Evolutionary conservation across 345 rosid genomes (phyloP), one percentile per base, ranked within the genome.

Genomic region (Corymbia maculata): DNA sequence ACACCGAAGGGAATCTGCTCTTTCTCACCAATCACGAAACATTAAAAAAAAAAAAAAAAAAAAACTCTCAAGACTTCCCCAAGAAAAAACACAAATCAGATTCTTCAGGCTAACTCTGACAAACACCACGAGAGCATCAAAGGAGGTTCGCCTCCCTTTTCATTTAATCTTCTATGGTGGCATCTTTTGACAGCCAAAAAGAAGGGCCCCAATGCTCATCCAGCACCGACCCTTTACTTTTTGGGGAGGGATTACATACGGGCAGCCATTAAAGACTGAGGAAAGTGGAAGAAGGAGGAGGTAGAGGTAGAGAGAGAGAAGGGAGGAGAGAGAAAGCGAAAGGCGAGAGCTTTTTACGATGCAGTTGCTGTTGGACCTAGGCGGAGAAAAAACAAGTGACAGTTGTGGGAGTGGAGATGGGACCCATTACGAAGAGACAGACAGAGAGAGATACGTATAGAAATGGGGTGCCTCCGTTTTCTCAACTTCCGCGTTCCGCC

Each of bases 211-310:
- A 88, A 90, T 88, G 89, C 86, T 61, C 51, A 91, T 89, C 91
- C 79, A 52, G 88, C 96, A 91, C 95, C 94, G 93, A 94, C 95
- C 96, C 94, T 89, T 51, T 88, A 91, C 88, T 91, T 89, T 32
- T 22, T 80, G 32, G 5, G 86, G 26, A 85, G 87, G 87, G 84
- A 89, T 89, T 52, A 52, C 89, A 57, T 70, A 86, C 55, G 88
- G 90, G 92, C 91, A 89, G 95, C 87, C 92, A 93, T 75, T 88
- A 90, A 86, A 91, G 95, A 92, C 92, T 70, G 88, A 49, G 51
- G 66, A 88, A 75, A 75, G 82, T 36, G 82, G 85, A 66, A 66
- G 88, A 13, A 26, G 82, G 75, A 85, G 61, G 50, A 79, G 88
- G 51, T 14, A 42, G 55, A 55, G 13, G 24, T 10, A 28, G 30